Evolutionary conservation across 805 yeast genomes (phyloP).

Genomic region (Metschnikowia lunata): DNA sequence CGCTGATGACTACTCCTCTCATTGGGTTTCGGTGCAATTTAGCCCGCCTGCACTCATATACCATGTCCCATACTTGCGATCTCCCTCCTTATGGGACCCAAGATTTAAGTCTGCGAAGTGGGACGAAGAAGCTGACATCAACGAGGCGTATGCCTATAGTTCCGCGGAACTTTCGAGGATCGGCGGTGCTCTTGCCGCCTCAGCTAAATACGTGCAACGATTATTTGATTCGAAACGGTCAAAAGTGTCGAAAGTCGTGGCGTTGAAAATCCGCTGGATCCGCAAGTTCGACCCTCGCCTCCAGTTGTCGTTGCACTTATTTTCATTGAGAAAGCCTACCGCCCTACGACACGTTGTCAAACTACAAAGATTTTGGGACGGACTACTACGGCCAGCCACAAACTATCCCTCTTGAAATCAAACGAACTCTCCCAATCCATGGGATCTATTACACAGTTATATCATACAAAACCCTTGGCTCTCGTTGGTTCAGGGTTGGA

Average conservation of each 20-base stretch:
- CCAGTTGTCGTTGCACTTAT: conserved; percentile 7
- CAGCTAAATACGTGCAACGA: conserved; percentile 4
- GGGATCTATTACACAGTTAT: neutral
- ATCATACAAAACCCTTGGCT: conserved; percentile 10
- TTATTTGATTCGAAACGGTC: conserved; percentile 1
- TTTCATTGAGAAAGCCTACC: conserved; percentile 4
- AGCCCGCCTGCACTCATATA: conserved; percentile 29
- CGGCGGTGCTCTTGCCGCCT: conserved; percentile 4
- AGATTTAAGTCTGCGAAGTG: conserved; percentile 39
- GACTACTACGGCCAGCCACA: neutral
- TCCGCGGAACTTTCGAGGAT: conserved; percentile 28
- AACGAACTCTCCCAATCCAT: neutral
- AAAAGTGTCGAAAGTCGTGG: conserved; percentile 1
- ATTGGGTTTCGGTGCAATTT: conserved; percentile 38
- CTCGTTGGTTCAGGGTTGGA: conserved; percentile 14
- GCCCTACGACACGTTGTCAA: conserved; percentile 6
- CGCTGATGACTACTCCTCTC: conserved; percentile 50
- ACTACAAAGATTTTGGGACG: conserved; percentile 11
- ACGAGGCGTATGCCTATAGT: conserved; percentile 46
- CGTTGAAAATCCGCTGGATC: conserved; percentile 6
- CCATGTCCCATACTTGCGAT: conserved; percentile 54
- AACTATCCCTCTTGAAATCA: neutral
- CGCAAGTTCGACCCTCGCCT: conserved; percentile 5
- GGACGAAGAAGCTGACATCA: conserved; percentile 44
- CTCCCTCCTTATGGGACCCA: conserved; percentile 41